These are phyloP conservation scores for Puccinia polysora DNA, from an alignment of 1,284 basidiomycete species.

Conservation along the genomic window DNA sequence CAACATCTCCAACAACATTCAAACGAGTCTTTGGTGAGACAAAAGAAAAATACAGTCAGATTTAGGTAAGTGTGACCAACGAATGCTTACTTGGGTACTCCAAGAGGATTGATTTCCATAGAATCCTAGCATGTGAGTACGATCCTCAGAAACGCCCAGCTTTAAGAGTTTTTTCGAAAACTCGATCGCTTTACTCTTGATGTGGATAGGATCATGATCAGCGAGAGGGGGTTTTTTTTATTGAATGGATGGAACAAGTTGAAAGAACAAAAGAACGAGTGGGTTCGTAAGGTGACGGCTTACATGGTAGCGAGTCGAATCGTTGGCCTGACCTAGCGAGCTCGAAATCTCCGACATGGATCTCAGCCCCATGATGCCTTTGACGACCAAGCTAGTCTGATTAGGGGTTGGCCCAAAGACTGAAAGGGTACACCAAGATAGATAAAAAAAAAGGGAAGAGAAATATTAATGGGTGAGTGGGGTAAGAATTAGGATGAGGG, in stretches of 20 bases:
- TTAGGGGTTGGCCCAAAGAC: slow-evolving; percentile 46
- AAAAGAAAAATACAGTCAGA: too few relatives aligned
- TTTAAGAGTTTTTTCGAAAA: slow-evolving; percentile 45
- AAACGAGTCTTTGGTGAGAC: too few relatives aligned
- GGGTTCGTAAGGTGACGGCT: neutral
- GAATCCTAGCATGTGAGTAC: slow-evolving; percentile 44
- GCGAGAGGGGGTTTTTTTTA: neutral
- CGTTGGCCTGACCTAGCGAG: slow-evolving; percentile 58
- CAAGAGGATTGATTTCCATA: slow-evolving; percentile 46
- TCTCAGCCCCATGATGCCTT: slow-evolving; percentile 56
- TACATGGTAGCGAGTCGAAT: slow-evolving; percentile 61
- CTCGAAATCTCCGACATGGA: slow-evolving; percentile 61
- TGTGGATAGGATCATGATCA: neutral
- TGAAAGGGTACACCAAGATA: neutral
- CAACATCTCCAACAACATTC: too few relatives aligned
- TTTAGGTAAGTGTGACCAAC: too few relatives aligned
- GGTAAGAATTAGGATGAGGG: too few relatives aligned
- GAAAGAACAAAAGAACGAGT: too few relatives aligned
- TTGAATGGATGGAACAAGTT: neutral
- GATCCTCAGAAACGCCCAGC: slow-evolving; percentile 46
- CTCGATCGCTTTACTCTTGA: slow-evolving; percentile 40
- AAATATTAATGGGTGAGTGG: too few relatives aligned
- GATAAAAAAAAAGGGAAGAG: neutral
- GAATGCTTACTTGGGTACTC: slow-evolving; percentile 46
- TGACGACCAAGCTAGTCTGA: slow-evolving; percentile 48